Evolutionary conservation across 345 rosid genomes (phyloP), one percentile per base, ranked within the genome.

Genomic region (Rubroshorea leprosula): DNA sequence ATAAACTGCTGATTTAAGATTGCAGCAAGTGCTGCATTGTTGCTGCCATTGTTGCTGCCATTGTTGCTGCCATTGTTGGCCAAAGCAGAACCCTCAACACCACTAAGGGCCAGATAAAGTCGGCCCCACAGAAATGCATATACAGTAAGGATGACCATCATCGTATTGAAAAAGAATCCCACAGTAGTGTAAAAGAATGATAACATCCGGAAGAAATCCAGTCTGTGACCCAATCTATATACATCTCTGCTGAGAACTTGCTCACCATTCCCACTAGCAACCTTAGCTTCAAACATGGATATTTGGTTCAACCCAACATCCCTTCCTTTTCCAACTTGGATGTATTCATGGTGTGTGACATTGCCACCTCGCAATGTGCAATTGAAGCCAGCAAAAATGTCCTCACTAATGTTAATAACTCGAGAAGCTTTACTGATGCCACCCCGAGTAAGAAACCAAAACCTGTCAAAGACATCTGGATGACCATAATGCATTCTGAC

Each of bases 241-340:
- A 90, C 84, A 56, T 90, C 97, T 65, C 97, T 80, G 68, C 95
- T 90, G 56, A 90, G 72, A 72, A 77, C 82, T 78, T 90, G 97
- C 78, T 90, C 97, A 9, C 97, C 97, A 50, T 87, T 90, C 49
- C 97, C 97, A 55, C 93, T 85, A 50, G 97, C 90, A 62, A 90
- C 83, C 84, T 89, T 86, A 43, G 92, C 95, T 76, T 89, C 95
- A 54, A 89, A 89, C 85, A 86, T 68, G 35, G 97, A 74, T 54
- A 90, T 80, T 66, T 90, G 93, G 69, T 90, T 87, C 73, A 90
- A 52, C 62, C 97, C 97, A 53, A 90, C 97, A 68, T 87, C 95
- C 52, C 95, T 79, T 55, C 97, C 97, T 72, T 90, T 90, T 4
- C 90, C 97, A 19, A 90, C 95, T 82, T 90, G 97, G 54, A 87